Base-by-base conservation (phyloP, 2,329 filamentous ascomycete species). In the Apiospora saccharicola region DNA sequence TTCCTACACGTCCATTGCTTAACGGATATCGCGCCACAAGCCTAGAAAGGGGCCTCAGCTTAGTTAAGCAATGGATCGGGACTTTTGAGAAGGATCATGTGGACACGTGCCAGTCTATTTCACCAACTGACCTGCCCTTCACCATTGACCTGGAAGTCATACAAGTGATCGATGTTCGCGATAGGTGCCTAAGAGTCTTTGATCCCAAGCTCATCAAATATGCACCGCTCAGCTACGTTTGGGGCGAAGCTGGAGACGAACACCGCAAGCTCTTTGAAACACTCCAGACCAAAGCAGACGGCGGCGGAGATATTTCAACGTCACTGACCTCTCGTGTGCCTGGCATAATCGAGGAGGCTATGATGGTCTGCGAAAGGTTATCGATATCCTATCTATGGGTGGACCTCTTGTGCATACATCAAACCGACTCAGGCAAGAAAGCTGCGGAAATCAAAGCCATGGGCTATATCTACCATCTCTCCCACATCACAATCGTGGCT, bases 191-290 rank as follows among this genome's bases (percentile, higher is more conserved):
- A 12, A n/a, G 24, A 30, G 49, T 16, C 1, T 24, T 14, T 24
- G 26, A 61, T 43, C 47, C 43, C 19, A 53, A 22, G 24, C 22
- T 22, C 26, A 26, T 44, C 51, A 53, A 64, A 22, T 70, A 70
- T 64, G 69, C 49, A 2, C 14, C 51, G n/a, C 69, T 64, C 47
- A 70, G 69, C 19, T 70, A 61, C 12, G 69, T 70, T 10, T 70
- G 51, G 51, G 51, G 51, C 4, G 24, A 34, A 14, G 14, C 24
- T 19, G 14, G 26, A 57, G 14, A 30, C 8, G 26, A 19, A 57
- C 51, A 34, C 51, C 51, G 19, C 51, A 19, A 19, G 1, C 19
- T 19, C 6, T 34, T 34, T 1, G 3, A 30, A 5, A 14, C 13
- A 1, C 51, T 57, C 5, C 26, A 57, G 4, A 34, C 26, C 13